These are phyloP conservation scores for Begonia loranthoides DNA, from an alignment of 306 rosid species.

Conservation along the genomic window DNA sequence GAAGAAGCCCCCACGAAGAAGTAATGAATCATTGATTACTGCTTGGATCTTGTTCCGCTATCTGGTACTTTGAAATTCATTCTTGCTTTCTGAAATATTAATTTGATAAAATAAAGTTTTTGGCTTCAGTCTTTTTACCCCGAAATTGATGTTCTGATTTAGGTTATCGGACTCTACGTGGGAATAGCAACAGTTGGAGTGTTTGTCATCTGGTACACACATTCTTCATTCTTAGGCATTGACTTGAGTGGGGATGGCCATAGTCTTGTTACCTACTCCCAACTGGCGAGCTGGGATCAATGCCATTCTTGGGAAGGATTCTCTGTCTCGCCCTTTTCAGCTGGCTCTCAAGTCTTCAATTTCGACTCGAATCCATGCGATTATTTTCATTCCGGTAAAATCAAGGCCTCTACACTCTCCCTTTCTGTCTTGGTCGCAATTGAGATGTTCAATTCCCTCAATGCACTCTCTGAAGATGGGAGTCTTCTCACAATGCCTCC, in stretches of 20 bases:
- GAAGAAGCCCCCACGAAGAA: constrained; percentile 84
- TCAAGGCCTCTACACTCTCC: constrained; percentile 79
- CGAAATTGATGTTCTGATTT: constrained; percentile 1
- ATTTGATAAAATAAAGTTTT: too few relatives aligned
- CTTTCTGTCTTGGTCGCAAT: constrained; percentile 90
- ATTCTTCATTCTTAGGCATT: constrained; percentile 72
- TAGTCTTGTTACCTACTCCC: constrained; percentile 69
- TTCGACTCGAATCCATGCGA: constrained; percentile 59
- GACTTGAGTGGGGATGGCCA: constrained; percentile 83
- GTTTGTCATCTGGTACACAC: constrained; percentile 82
- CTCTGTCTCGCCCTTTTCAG: constrained; percentile 75
- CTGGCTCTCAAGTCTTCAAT: constrained; percentile 37
- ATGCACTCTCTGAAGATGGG: constrained; percentile 64
- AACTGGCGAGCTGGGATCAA: constrained; percentile 81
- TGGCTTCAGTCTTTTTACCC: too few relatives aligned
- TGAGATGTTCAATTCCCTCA: constrained; percentile 95
- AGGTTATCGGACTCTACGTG: constrained; percentile 85
- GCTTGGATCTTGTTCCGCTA: constrained; percentile 91
- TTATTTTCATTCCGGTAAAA: constrained; percentile 63
- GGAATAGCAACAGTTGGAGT: constrained; percentile 85
- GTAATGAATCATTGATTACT: constrained; percentile 64
- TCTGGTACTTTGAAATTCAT: constrained; percentile 31
- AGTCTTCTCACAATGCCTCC: constrained; percentile 93
- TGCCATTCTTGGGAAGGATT: constrained; percentile 67
- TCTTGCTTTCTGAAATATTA: too few relatives aligned